Evolutionary conservation across 805 yeast species (phyloP).

Genomic region (Aciculoconidium aculeatum): DNA sequence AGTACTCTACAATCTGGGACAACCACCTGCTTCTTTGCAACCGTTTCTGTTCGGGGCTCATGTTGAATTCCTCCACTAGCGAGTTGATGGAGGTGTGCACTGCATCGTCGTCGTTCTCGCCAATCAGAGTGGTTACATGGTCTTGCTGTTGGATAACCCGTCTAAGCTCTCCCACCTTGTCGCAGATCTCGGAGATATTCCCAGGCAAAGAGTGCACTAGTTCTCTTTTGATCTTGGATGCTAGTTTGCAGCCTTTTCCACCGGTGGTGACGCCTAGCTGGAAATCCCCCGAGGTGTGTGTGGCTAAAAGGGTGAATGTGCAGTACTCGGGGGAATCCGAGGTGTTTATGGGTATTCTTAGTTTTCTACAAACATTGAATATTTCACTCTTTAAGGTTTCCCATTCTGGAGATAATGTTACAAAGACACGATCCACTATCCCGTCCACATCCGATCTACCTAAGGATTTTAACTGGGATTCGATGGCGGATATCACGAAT

Average conservation of each 20-base stretch:
- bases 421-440: slow-evolving; percentile 74
- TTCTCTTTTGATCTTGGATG: slow-evolving; percentile 74
- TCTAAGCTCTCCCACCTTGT: slow-evolving; percentile 64
- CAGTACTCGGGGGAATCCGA: slow-evolving; percentile 68
- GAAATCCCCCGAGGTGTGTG: slow-evolving; percentile 64
- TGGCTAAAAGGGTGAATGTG: slow-evolving; percentile 71
- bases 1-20: slow-evolving; percentile 85
- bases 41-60: slow-evolving; percentile 46
- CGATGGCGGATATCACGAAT: slow-evolving; percentile 27
- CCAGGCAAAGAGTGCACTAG: slow-evolving; percentile 58
- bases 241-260: slow-evolving; percentile 86
- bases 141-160: slow-evolving; percentile 50
- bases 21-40: slow-evolving; percentile 74
- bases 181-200: slow-evolving; percentile 64
- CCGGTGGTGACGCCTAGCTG: slow-evolving; percentile 80
- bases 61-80: slow-evolving; percentile 54
- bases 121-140: slow-evolving; percentile 33
- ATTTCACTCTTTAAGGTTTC: slow-evolving; percentile 34
- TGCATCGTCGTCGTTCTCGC: slow-evolving; percentile 65
- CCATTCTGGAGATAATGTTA: slow-evolving; percentile 36
- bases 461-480: slow-evolving; percentile 31
- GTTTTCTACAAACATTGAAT: slow-evolving; percentile 45
- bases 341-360: slow-evolving; percentile 79
- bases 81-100: slow-evolving; percentile 57
- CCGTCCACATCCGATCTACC: slow-evolving; percentile 61